phyloP scores from a whole-genome alignment of 2,329 filamentous ascomycete species.

The Cladosporium sp. region DNA sequence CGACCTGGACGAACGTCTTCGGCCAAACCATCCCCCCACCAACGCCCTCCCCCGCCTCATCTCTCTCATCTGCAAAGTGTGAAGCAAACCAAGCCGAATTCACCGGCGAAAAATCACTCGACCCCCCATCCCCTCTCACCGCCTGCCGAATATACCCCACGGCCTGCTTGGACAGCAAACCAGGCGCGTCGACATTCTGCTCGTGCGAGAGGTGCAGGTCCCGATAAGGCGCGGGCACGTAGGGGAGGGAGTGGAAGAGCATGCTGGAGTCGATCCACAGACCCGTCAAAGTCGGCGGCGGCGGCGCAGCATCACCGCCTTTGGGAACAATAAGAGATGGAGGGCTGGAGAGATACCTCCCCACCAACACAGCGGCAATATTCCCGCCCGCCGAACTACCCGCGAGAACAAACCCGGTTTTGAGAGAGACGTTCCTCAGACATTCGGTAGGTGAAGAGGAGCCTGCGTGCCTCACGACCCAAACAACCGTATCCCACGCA shows the following conservation, averaged over 20 bases:
- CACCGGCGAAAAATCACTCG: constrained; percentile 22
- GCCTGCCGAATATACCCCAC: constrained; percentile 26
- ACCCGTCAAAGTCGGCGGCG: constrained; percentile 45
- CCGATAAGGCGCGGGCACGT: constrained; percentile 39
- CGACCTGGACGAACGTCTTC: constrained; percentile 48
- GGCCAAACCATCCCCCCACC: no score
- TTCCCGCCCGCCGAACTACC: constrained; percentile 47
- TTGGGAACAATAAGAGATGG: no score
- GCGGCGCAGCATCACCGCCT: no score
- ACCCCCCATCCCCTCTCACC: constrained; percentile 25
- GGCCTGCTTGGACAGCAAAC: constrained; percentile 26
- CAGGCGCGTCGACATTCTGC: constrained; percentile 38
- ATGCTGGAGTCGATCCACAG: constrained; percentile 43
- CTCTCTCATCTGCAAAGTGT: no score
- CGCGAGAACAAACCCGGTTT: constrained; percentile 46
- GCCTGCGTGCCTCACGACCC: constrained; percentile 42
- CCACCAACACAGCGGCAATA: constrained; percentile 36
- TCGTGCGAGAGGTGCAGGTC: constrained; percentile 35
- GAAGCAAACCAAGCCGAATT: no score
- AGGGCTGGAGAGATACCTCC: no score
- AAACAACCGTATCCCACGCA: constrained; percentile 45
- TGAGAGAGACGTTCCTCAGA: no score
- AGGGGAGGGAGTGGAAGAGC: constrained; percentile 26
- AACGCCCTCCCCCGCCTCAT: no score
- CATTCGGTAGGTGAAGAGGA: no score